Evolutionary conservation across 352 stramenopile genomes (phyloP).

Genomic region (Salisapilia sapeloensis): DNA sequence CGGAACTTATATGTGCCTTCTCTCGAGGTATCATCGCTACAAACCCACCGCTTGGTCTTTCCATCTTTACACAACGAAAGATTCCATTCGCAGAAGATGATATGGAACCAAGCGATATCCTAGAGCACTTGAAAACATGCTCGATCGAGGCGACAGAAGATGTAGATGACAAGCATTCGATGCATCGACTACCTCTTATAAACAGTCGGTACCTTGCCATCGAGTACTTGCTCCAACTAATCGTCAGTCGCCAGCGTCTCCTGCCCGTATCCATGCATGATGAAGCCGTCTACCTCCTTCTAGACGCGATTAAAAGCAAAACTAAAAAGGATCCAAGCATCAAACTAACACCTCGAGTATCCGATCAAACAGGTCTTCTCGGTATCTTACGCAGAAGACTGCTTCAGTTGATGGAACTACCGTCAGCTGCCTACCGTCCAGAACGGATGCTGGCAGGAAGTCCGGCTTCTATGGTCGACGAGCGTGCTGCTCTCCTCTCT

Average conservation of each 20-base stretch:
- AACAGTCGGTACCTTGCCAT: conserved; percentile 55
- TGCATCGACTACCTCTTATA: conserved; percentile 19
- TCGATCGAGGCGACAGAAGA: conserved; percentile 6
- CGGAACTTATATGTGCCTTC: conserved; percentile 68
- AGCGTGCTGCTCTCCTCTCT: conserved; percentile 54
- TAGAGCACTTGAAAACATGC: conserved; percentile 59
- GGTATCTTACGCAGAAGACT: conserved; percentile 43
- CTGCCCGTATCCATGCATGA: conserved; percentile 44
- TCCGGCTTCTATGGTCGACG: conserved; percentile 58
- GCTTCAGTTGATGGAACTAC: conserved; percentile 43
- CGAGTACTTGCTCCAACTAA: conserved; percentile 64
- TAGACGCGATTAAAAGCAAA: conserved; percentile 49
- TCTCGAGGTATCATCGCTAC: conserved; percentile 44
- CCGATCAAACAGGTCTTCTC: conserved; percentile 29
- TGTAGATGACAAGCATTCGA: background rate
- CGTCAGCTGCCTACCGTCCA: conserved; percentile 35
- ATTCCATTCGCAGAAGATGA: conserved; percentile 26
- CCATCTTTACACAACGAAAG: conserved; percentile 62
- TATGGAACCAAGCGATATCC: conserved; percentile 36
- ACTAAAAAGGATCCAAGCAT: too few species aligned
- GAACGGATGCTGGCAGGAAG: conserved; percentile 69
- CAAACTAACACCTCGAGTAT: conserved; percentile 33
- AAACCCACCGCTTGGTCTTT: conserved; percentile 31
- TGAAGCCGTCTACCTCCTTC: conserved; percentile 58
- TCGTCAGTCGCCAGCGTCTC: conserved; percentile 13